phyloP scores from a whole-genome alignment of 352 stramenopile species.

The Globisporangium cylindrosporum region DNA sequence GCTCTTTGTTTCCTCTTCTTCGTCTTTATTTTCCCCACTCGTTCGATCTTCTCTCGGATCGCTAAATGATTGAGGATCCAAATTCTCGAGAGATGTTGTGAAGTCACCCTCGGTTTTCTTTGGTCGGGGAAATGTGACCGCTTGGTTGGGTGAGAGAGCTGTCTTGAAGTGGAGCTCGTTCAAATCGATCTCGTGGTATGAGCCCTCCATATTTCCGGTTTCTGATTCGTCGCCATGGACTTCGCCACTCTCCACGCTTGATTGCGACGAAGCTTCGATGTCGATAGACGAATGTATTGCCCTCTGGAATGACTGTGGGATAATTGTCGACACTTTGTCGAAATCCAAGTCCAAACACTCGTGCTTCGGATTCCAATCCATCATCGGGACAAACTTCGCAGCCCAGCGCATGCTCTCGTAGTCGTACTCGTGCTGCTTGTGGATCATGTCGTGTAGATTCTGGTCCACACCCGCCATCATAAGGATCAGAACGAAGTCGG shows the following conservation, averaged over 20 bases:
- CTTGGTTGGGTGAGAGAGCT: neutral
- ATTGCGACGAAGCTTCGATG: slow-evolving; percentile 16
- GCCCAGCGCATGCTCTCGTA: slow-evolving; percentile 40
- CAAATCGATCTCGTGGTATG: slow-evolving; percentile 7
- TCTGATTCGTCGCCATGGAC: slow-evolving; percentile 5
- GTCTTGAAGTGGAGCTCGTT: slow-evolving; percentile 14
- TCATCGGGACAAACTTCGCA: slow-evolving; percentile 33
- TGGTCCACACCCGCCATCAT: slow-evolving; percentile 58
- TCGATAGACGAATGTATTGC: slow-evolving; percentile 10
- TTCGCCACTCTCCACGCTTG: neutral
- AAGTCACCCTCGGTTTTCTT: neutral
- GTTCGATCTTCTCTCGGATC: neutral
- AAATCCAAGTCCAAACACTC: slow-evolving; percentile 45
- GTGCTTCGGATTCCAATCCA: slow-evolving; percentile 34
- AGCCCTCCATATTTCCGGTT: slow-evolving; percentile 4
- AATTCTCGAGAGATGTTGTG: neutral
- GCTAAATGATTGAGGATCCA: neutral
- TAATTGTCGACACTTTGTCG: slow-evolving; percentile 33
- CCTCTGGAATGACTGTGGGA: slow-evolving; percentile 17
- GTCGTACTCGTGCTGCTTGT: slow-evolving; percentile 52
- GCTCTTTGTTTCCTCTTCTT: slow-evolving; percentile 14
- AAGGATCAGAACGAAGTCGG: slow-evolving; percentile 53
- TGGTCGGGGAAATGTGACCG: neutral
- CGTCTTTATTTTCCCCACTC: neutral
- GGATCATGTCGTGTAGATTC: slow-evolving; percentile 58